Evolutionary conservation across 257 asterid species (phyloP), one percentile per base, ranked within the genome.

Genomic region (Rhazya stricta): DNA sequence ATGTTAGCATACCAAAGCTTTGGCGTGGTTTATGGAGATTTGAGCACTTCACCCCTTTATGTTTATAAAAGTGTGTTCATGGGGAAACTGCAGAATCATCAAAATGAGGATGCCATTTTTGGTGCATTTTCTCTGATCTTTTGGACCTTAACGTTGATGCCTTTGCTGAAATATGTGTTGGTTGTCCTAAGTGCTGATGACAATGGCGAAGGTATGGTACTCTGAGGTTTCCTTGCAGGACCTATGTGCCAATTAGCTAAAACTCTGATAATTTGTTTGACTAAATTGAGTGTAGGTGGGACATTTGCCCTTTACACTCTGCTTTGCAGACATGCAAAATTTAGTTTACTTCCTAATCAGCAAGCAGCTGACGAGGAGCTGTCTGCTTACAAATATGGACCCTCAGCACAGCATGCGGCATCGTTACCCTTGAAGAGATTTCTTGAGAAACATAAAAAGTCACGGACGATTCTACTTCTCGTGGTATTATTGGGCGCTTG

Each of bases 341-440:
- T 94, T 77, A 83, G 97, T 80, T 88, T 94, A 82, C 99, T 94
- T 86, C 96, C 99, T 66, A 94, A 92, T 86, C 99, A 94, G 78
- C 98, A 94, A 85, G 97, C 98, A 36, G 98, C 98, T 69, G 98
- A 94, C 68, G 98, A 91, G 88, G 99, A 94, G 81, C 89, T 94
- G 67, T 86, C 91, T 46, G 73, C 99, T 63, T 94, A 90, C 85
- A 94, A 86, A 84, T 89, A 88, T 83, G 96, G 97, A 30, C 87
- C 88, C 72, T 61, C 71, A 2, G 86, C 89, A 81, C 97, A 84
- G 76, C 78, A 90, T 77, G 77, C 90, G 46, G 67, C 89, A 43
- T 82, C 92, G 57, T 60, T 81, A 76, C 87, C 87, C 37, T 69
- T 92, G 76, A 94, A 83, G 90, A 84, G 95, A 79, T 89, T 85